Base-by-base conservation (phyloP, 2,329 filamentous ascomycete species). In the Alternaria solani region DNA sequence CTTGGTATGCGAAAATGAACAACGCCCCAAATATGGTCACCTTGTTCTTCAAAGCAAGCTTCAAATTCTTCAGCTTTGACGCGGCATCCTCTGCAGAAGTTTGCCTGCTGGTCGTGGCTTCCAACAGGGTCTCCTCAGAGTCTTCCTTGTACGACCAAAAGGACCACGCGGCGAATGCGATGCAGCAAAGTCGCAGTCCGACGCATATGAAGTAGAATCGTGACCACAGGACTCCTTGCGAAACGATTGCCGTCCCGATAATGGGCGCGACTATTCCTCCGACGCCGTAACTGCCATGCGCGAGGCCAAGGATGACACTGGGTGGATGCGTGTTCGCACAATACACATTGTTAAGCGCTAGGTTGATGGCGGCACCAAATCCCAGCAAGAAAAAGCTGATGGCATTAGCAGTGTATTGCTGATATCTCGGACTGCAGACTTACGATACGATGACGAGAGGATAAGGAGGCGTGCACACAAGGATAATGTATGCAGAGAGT, bases 1-100 rank as follows among this genome's bases (percentile, higher is more conserved):
- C 92, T 78, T 95, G 91, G 76, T 96, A 96, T 26, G 89, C 87
- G 75, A 96, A 95, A 76, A 95, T 91, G 81, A 95, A 95, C 9
- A 92, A 76, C 0, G 92, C 89, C 3, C 91, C 91, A 0, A 95
- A 83, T 1, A 95, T 78, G 0, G 93, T 91, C 5, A 88, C 84
- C 32, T 78, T 80, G 66, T 83, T 84, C 58, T 80, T 80, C 32
- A 88, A 67, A 2, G 85, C 83, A 52, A 80, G 75, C 57, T 79
- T 86, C 75, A 80, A 83, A 70, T 78, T 81, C 79, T 74, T 85
- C 75, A 62, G 81, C 80, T 70, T 84, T 64, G 48, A 85, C 60
- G 67, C 67, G n/a, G 78, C 82, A 58, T 72, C 63, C 43, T 71
- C 64, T 12, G 57, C 62, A 4, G 76, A 74, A 8, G 72, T 72